Evolutionary conservation across 2,329 filamentous ascomycete species (phyloP), one percentile per base, ranked within the genome.

Genomic region (Ustilaginoidea virens): DNA sequence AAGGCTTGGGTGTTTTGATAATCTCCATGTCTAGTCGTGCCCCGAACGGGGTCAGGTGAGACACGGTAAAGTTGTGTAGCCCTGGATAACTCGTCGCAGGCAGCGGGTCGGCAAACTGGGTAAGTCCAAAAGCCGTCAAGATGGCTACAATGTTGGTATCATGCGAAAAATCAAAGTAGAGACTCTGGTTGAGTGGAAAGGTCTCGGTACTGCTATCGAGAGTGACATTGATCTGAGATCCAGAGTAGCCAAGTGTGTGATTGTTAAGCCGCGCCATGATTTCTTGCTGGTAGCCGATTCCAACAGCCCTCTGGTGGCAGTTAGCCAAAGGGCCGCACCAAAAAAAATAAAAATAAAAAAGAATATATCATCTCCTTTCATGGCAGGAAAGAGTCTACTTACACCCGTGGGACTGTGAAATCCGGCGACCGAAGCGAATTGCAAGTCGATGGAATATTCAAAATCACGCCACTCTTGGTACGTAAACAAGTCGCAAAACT

Each of bases 161-260:
- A 48, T 86, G 80, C 11, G 69, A 74, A 48, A 85, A 85, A 55
- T 85, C 80, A 28, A 85, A 67, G 48, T 83, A 82, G 11, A 86
- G 58, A 14, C 59, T 66, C 46, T 86, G 80, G 44, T 82, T 69
- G 4, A 80, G 53, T 0, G 80, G 80, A 47, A 86, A 86, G 0
- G 78, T 85, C 20, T 58, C 57, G 1, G 63, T 63, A 48, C 65
- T 80, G 44, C 62, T 69, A 53, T 80, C 75, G 17, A 81, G 63
- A 0, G 77, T 81, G n/a, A 66, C 60, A 45, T 82, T 81, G 53
- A 72, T 69, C 40, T 72, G 65, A 1, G 66, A 69, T 16, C 60
- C 60, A 0, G 63, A 66, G 42, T 71, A 71, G 10, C 60, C 63
- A 3, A 72, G 50, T 0, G 66, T 71, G 41, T 80, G 74, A 45